Evolutionary conservation across 306 rosid genomes (phyloP).

Genomic region (Purshia tridentata): DNA sequence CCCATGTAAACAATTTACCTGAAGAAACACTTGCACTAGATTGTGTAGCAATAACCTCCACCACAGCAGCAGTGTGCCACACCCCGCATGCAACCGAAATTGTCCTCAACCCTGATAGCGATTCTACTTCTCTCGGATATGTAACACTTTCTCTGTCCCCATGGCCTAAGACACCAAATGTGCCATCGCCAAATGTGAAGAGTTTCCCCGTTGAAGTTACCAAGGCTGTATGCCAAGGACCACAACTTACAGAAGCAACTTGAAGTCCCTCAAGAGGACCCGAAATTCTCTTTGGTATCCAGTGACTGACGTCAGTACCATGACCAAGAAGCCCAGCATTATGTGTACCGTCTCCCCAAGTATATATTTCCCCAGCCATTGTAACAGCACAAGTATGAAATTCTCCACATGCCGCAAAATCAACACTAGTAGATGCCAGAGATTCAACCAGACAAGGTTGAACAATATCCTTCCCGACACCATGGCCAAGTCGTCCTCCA

Average conservation of each 20-base stretch:
- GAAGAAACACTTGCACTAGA: slow-evolving; percentile 72
- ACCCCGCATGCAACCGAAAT: slow-evolving; percentile 96
- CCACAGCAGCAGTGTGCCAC: slow-evolving; percentile 98
- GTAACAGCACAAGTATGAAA: slow-evolving; percentile 97
- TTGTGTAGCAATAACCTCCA: slow-evolving; percentile 91
- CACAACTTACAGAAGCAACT: slow-evolving; percentile 91
- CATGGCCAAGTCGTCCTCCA: slow-evolving; percentile 99
- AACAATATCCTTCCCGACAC: slow-evolving; percentile 78
- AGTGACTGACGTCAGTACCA: slow-evolving; percentile 84
- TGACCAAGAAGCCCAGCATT: slow-evolving; percentile 98
- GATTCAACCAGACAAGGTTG: slow-evolving; percentile 90
- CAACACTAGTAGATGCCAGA: slow-evolving; percentile 62
- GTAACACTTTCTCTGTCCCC: slow-evolving; percentile 77
- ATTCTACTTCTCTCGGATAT: slow-evolving; percentile 84
- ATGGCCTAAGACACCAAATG: slow-evolving; percentile 95
- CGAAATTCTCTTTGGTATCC: slow-evolving; percentile 90
- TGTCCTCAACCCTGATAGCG: slow-evolving; percentile 82
- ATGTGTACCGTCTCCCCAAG: slow-evolving; percentile 98
- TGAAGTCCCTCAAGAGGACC: slow-evolving; percentile 93
- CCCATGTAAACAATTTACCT: slow-evolving; percentile 94
- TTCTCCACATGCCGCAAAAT: slow-evolving; percentile 96
- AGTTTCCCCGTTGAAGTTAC: slow-evolving; percentile 80
- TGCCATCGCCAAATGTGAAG: slow-evolving; percentile 97
- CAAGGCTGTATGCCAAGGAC: slow-evolving; percentile 99
- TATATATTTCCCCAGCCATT: slow-evolving; percentile 83